These are phyloP conservation scores for Gentiana straminea DNA, from an alignment of 257 asterid species.

Conservation along the genomic window DNA sequence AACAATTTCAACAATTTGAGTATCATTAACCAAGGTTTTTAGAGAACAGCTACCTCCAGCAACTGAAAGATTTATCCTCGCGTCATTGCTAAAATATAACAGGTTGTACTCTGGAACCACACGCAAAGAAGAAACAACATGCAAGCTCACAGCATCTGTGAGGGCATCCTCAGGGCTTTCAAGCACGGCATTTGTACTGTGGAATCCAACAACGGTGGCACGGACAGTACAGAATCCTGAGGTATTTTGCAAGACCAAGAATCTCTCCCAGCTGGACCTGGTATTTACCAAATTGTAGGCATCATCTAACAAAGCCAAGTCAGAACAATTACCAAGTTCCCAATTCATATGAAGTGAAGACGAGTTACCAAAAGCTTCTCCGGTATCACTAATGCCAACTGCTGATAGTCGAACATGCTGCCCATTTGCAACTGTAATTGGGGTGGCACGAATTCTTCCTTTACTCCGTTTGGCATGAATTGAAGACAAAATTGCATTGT, in stretches of 20 bases:
- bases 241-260: slow-evolving; percentile 56
- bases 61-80: slow-evolving; percentile 65
- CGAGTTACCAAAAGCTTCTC: slow-evolving; percentile 73
- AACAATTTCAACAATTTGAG: slow-evolving; percentile 40
- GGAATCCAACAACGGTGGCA: slow-evolving; percentile 38
- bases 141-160: slow-evolving; percentile 68
- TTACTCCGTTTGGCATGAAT: slow-evolving; percentile 54
- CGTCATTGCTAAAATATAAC: slow-evolving; percentile 59
- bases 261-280: slow-evolving; percentile 77
- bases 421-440: slow-evolving; percentile 75
- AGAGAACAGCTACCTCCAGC: slow-evolving; percentile 74
- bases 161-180: slow-evolving; percentile 28
- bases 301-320: slow-evolving; percentile 50
- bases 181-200: slow-evolving; percentile 24
- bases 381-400: slow-evolving; percentile 61
- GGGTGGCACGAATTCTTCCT: slow-evolving; percentile 50
- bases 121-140: slow-evolving; percentile 70
- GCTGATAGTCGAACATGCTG: slow-evolving; percentile 72
- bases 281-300: slow-evolving; percentile 20
- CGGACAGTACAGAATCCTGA: slow-evolving; percentile 69
- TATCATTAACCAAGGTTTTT: slow-evolving; percentile 55
- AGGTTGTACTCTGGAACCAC: slow-evolving; percentile 60
- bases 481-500: slow-evolving; percentile 45
- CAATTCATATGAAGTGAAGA: slow-evolving; percentile 70
- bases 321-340: slow-evolving; percentile 63